Conservation (phyloP, 371 early-diverging fungal genomes). For the Amoeboaphelidium protococcarum region DNA sequence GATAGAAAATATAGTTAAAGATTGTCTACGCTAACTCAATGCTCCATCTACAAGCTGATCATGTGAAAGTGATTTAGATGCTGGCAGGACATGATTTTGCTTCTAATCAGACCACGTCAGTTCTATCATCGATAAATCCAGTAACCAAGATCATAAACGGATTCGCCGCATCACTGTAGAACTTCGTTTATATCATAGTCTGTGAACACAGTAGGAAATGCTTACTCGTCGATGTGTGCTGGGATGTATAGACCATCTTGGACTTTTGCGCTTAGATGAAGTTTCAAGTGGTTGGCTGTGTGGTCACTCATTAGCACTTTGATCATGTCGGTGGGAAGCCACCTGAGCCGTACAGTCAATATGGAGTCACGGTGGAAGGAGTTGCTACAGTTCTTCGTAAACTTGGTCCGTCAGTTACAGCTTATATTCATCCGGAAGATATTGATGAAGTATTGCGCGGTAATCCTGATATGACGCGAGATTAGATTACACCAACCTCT, state of each 20-base stretch:
- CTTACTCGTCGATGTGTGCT: neutral
- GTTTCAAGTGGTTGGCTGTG: neutral
- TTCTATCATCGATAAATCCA: neutral
- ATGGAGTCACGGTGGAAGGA: conserved; percentile 50
- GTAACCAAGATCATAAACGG: neutral
- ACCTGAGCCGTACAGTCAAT: conserved; percentile 48
- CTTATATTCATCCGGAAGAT: conserved; percentile 44
- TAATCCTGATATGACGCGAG: conserved; percentile 29
- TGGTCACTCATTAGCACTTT: neutral
- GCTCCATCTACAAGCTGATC: neutral
- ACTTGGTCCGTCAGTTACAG: conserved; percentile 33
- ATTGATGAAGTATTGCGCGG: conserved; percentile 30
- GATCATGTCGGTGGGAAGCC: conserved; percentile 21
- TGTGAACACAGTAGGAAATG: neutral
- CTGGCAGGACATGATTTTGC: neutral
- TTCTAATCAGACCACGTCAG: too few relatives aligned
- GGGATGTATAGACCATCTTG: neutral
- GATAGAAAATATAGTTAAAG: neutral
- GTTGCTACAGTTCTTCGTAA: conserved; percentile 33
- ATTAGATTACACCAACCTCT: conserved; percentile 28
- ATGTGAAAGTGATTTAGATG: neutral
- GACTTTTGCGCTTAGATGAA: neutral
- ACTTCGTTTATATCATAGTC: neutral
- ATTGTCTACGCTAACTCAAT: neutral
- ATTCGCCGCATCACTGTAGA: neutral